Evolutionary conservation across 2,329 filamentous ascomycete genomes (phyloP).

Genomic region (Xylariaceae sp.): DNA sequence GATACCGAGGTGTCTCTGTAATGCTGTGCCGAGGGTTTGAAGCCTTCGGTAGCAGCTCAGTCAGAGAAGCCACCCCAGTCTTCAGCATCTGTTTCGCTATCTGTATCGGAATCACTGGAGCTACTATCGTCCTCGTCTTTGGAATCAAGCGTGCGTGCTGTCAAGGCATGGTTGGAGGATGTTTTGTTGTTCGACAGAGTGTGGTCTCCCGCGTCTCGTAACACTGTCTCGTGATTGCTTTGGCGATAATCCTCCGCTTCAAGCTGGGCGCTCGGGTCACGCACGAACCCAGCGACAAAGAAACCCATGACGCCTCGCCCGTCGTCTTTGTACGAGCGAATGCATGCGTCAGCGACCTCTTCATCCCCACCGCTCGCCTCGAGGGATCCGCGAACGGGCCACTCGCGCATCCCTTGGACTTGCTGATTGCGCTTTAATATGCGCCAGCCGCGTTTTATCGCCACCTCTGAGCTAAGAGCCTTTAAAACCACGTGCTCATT

Average conservation of each 20-base stretch:
- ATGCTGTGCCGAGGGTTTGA: background rate
- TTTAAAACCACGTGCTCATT: slow-evolving; percentile 79
- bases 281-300: slow-evolving; percentile 83
- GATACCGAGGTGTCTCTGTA: background rate
- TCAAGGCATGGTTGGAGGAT: background rate
- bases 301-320: slow-evolving; percentile 87
- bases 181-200: background rate
- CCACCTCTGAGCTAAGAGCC: slow-evolving; percentile 63
- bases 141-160: background rate
- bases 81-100: slow-evolving; percentile 20
- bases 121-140: background rate
- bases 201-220: background rate
- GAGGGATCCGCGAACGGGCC: slow-evolving; percentile 60
- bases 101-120: slow-evolving; percentile 14
- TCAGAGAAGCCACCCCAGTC: slow-evolving; percentile 35
- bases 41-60: slow-evolving; percentile 13
- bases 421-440: slow-evolving; percentile 69
- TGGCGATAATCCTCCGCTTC: slow-evolving; percentile 14
- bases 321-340: slow-evolving; percentile 76
- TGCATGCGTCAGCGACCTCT: slow-evolving; percentile 64
- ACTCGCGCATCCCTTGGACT: slow-evolving; percentile 66
- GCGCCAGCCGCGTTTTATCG: slow-evolving; percentile 65
- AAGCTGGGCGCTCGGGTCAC: slow-evolving; percentile 41
- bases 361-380: slow-evolving; percentile 46
- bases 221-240: slow-evolving; percentile 13